Base-by-base conservation (phyloP, 345 rosid species). In the Viola odorata region DNA sequence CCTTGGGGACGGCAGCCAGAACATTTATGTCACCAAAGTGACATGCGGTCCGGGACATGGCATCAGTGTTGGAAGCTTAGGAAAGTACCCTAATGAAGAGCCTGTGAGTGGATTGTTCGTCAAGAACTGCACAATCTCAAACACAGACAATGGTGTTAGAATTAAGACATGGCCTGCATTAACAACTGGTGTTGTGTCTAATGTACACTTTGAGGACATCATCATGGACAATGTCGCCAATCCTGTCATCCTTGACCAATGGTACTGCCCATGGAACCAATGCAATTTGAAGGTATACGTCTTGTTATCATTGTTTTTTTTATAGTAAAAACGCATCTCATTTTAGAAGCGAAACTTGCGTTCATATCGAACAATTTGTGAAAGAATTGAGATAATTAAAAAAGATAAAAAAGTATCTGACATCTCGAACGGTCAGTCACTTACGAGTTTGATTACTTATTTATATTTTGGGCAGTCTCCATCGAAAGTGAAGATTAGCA, bases 121-220 rank as follows among this genome's bases (percentile, higher is more conserved):
- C 3, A 76, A 14, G 47, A 73, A 79, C 50, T 81, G 84, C 65
- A 55, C 69, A 3, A 50, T 82, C 6, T 47, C 57, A 8, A 66
- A 73, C 47, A 78, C 88, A 0, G 58, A 49, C 5, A 84, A 84
- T 23, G 90, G 91, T 14, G 78, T 81, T 9, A 77, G 95, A 38
- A 61, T 84, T 58, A 84, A 87, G 65, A 69, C 91, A 16, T 84
- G 83, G 86, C 85, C 95, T 0, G 75, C 68, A 37, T 66, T 72
- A 10, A 72, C 69, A 0, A 54, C 57, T 0, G 78, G 86, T 5
- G 8, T 45, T 0, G 91, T 59, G 14, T 59, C 83, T 1, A 54
- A 68, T 45, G n/a, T 78, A 62, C 65, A 64, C 53, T 87, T 82
- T 45, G 84, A 81, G 12, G 80, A 79, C 52, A 78, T 87, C 37